A percentile compares a stretch with the other conserved stretches of the same genome.
Conservation (phyloP, 768 basidiomycete species). For the Mycena pura region DNA sequence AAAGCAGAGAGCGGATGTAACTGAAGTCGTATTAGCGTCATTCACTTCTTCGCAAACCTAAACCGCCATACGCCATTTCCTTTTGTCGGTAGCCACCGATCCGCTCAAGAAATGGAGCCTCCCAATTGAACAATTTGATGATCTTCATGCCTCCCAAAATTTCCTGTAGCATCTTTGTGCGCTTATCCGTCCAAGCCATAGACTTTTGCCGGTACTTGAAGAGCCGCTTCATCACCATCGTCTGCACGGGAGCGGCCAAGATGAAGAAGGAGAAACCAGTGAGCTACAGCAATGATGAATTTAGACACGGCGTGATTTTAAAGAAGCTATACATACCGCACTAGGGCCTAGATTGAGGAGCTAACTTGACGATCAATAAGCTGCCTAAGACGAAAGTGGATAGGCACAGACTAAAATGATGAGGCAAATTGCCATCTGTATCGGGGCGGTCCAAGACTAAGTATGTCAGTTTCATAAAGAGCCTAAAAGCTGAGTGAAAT, state of each 20-base stretch:
- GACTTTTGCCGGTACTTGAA: constrained; percentile 73
- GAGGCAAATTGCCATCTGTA: constrained; percentile 81
- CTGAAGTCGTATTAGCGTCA: constrained; percentile 36
- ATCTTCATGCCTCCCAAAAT: constrained; percentile 88
- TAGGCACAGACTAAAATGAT: constrained; percentile 58
- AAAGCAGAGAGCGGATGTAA: constrained; percentile 69
- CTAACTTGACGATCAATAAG: neutral
- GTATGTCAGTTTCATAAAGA: neutral
- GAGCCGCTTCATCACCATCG: constrained; percentile 72
- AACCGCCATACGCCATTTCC: constrained; percentile 65
- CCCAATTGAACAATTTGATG: constrained; percentile 94
- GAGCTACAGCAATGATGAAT: constrained; percentile 28
- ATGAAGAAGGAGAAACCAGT: constrained; percentile 68
- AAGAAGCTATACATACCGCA: constrained; percentile 32
- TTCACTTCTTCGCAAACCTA: neutral
- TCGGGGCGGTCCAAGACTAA: constrained; percentile 72
- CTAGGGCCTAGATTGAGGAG: constrained; percentile 75
- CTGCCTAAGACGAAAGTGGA: neutral
- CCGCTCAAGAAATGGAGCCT: constrained; percentile 77
- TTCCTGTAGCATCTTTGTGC: constrained; percentile 89
- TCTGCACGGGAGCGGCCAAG: constrained; percentile 76
- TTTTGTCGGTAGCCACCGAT: constrained; percentile 71
- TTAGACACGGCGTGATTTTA: too few species aligned
- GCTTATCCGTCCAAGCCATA: constrained; percentile 91
- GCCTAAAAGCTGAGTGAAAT: neutral